Base-by-base conservation (phyloP, 1,284 basidiomycete species). In the Sphagnurus paluster region DNA sequence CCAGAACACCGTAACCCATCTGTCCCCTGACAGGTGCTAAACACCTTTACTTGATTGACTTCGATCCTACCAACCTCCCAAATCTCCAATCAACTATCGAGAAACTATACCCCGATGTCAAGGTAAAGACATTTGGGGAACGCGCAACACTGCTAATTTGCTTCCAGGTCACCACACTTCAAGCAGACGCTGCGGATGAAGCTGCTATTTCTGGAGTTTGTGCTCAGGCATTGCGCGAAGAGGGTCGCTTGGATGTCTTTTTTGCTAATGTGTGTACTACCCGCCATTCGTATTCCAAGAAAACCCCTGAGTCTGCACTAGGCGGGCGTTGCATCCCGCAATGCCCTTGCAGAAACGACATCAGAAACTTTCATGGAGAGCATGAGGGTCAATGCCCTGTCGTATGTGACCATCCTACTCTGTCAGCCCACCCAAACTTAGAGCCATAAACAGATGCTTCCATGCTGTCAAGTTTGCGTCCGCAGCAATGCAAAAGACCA, bases 261-360 rank as follows among this genome's bases (percentile, higher is more conserved):
- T 97, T 93, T 62, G 94, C 94, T 29, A 97, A 98, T 61, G 93
- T 91, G 57, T 56, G 79, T 30, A n/a, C n/a, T n/a, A n/a, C n/a
- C n/a, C n/a, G n/a, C n/a, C n/a, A 3, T 7, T 14, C n/a, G 4
- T 11, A 5, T n/a, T 16, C 20, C n/a, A 4, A 23, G 10, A 34
- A 32, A 13, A 25, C 34, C 24, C 33, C 23, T 13, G 24, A 34
- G 14, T n/a, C 1, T 8, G 20, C 13, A 11, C 10, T 55, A 90
- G 88, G 87, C 87, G 49, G 87, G 86, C 7, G 62, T 86, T 39
- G 78, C 75, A 3, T 74, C 74, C 1, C 60, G 43, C 13, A 57
- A 70, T n/a, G 61, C 64, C 4, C 58, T 94, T 30, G 63, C 71
- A 7, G 71, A 82, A n/a, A 82, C 79, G 2, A 74, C 82, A 1